Conservation (phyloP, 192 early-diverging fungal genomes). For the Coemansia sp. region DNA sequence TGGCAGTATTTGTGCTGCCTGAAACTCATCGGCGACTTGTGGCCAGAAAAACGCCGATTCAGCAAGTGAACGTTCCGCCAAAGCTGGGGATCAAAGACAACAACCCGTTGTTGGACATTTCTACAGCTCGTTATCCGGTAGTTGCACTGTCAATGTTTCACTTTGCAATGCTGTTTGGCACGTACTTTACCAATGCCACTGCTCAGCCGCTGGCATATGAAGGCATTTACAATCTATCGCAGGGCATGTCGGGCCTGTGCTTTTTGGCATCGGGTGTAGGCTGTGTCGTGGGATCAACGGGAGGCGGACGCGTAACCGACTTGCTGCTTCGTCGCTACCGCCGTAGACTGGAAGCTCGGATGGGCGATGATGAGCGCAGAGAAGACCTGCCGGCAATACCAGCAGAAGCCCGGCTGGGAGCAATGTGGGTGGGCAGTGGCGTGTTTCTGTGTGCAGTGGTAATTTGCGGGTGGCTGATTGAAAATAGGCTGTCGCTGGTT, state of each 20-base stretch:
- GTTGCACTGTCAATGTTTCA: constrained; percentile 34
- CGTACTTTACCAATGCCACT: constrained; percentile 53
- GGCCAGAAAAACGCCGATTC: constrained; percentile 24
- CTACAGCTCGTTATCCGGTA: constrained; percentile 30
- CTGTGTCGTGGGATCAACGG: constrained; percentile 34
- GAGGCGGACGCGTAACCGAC: constrained; percentile 48
- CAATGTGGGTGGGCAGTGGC: constrained; percentile 30
- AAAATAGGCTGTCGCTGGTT: constrained; percentile 23
- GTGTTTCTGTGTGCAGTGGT: constrained; percentile 32
- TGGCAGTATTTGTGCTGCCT: constrained; percentile 57
- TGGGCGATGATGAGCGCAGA: background rate
- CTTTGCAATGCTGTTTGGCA: constrained; percentile 53
- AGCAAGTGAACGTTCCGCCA: constrained; percentile 37
- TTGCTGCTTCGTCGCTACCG: constrained; percentile 17
- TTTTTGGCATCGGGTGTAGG: constrained; percentile 54
- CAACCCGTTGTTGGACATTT: constrained; percentile 41
- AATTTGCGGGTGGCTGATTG: constrained; percentile 42
- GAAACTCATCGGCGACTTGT: constrained; percentile 57
- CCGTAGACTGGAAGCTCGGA: background rate
- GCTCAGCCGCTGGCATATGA: constrained; percentile 48
- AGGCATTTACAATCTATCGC: constrained; percentile 39
- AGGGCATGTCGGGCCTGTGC: constrained; percentile 49
- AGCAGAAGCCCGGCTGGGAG: constrained; percentile 38
- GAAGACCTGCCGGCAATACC: constrained; percentile 1
- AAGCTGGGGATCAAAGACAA: constrained; percentile 19